Evolutionary conservation across 1,139 yeast genomes (phyloP).

Genomic region (Entelexis sorbosivorans): DNA sequence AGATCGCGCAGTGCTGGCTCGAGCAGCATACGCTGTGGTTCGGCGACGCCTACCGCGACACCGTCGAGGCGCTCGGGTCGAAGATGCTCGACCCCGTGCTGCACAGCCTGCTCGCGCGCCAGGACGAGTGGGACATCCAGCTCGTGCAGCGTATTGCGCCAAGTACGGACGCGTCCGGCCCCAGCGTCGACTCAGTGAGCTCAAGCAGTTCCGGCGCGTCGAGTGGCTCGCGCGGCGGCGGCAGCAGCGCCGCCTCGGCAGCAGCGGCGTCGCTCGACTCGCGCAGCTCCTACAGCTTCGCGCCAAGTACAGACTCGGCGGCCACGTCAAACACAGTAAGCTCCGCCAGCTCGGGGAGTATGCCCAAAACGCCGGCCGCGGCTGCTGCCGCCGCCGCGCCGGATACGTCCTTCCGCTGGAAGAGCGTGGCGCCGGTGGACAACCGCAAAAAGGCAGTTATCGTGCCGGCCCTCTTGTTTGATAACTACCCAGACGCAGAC

Average conservation of each 20-base stretch:
- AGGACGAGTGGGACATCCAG: slow-evolving; percentile 1
- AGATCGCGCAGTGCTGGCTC: slow-evolving; percentile 5
- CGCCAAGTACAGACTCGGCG: too few species aligned
- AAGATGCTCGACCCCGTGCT: slow-evolving; percentile 1
- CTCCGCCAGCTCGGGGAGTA: neutral
- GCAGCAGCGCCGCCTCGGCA: neutral
- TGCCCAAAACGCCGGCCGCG: too few species aligned
- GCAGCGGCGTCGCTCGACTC: neutral
- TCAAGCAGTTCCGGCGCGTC: too few species aligned
- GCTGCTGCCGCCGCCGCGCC: neutral
- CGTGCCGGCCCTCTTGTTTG: neutral
- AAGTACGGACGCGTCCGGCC: too few species aligned
- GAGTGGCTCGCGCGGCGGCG: too few species aligned
- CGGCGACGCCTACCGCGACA: neutral
- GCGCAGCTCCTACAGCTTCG: too few species aligned
- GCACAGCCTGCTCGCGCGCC: slow-evolving; percentile 1
- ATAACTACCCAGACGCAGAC: neutral
- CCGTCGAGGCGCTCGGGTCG: neutral
- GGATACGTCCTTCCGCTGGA: neutral
- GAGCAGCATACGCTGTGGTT: neutral
- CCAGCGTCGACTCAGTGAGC: too few species aligned
- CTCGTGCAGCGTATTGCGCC: neutral
- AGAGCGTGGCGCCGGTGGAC: neutral
- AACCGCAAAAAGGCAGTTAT: neutral
- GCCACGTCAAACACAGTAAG: neutral